phyloP scores from a whole-genome alignment of 352 stramenopile genomes.

The Phytopythium sindhum region DNA sequence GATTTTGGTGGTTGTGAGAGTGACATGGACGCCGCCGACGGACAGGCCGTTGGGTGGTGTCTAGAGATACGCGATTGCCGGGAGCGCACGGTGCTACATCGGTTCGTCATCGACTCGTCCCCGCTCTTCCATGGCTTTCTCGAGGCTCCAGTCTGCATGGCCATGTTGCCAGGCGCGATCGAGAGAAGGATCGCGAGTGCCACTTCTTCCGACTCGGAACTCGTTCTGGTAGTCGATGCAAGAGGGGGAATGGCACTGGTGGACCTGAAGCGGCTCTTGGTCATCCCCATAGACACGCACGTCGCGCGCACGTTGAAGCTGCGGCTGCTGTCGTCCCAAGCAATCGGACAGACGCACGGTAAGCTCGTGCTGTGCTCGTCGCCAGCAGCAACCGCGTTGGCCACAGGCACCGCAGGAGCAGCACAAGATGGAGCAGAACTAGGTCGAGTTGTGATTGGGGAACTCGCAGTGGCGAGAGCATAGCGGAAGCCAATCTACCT shows the following conservation, averaged over 20 bases:
- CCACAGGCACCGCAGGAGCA: not conserved
- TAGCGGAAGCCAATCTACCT: not conserved
- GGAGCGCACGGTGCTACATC: conserved; percentile 20
- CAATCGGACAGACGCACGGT: not conserved
- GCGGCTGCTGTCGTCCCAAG: not conserved
- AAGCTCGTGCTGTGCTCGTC: conserved; percentile 4
- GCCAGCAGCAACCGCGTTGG: not conserved
- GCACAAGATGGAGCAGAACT: not conserved
- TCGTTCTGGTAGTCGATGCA: conserved; percentile 23
- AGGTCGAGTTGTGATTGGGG: not conserved
- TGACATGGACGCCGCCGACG: not conserved
- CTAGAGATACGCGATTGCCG: conserved; percentile 41
- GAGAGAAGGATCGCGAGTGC: not conserved
- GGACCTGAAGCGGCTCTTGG: conserved; percentile 12
- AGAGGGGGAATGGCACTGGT: conserved; percentile 21
- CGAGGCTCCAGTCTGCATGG: conserved; percentile 1
- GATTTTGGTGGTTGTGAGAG: not conserved
- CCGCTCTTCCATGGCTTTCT: not conserved
- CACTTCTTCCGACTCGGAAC: conserved; percentile 3
- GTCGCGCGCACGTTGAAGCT: conserved; percentile 10
- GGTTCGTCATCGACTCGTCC: conserved; percentile 18
- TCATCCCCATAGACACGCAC: conserved; percentile 18
- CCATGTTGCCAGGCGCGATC: conserved; percentile 1
- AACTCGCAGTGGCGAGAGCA: not conserved
- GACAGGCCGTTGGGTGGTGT: conserved; percentile 11